Conservation (phyloP, 345 rosid genomes). For the Fremontodendron californicum region DNA sequence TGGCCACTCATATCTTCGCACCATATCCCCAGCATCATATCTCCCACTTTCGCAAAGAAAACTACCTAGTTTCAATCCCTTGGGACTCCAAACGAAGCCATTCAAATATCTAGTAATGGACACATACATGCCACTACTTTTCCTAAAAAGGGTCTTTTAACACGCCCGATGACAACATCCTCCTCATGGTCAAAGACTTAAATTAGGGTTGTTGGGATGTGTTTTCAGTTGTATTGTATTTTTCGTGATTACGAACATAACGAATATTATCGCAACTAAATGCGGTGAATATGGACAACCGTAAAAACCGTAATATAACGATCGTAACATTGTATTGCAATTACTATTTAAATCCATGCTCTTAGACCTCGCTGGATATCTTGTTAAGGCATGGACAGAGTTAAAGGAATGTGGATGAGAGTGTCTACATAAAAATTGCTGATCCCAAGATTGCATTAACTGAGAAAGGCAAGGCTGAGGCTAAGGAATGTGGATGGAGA, state of each 20-base stretch:
- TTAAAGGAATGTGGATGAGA: constrained; percentile 59
- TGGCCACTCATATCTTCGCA: constrained; percentile 28
- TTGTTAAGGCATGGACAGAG: constrained; percentile 60
- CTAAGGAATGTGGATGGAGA: constrained; percentile 41
- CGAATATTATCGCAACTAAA: too few species aligned
- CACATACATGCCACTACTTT: not conserved
- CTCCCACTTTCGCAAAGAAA: not conserved
- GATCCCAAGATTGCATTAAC: constrained; percentile 57
- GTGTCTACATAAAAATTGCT: constrained; percentile 39
- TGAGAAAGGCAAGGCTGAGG: constrained; percentile 38
- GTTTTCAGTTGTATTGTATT: too few species aligned
- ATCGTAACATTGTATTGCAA: too few species aligned
- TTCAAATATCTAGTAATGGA: constrained; percentile 25
- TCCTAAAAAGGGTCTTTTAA: constrained; percentile 13
- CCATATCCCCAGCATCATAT: constrained; percentile 14
- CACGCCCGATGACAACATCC: not conserved
- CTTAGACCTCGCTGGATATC: constrained; percentile 57
- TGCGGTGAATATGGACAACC: too few species aligned
- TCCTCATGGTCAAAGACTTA: constrained; percentile 55
- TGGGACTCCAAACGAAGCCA: constrained; percentile 2
- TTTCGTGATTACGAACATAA: too few species aligned
- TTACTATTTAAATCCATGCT: too few species aligned
- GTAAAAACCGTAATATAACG: too few species aligned
- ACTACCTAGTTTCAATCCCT: not conserved
- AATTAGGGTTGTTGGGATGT: too few species aligned